Percentiles rank a stretch among this genome's conserved stretches.
Conservation (phyloP, 768 basidiomycete genomes). For the Mycena venus region DNA sequence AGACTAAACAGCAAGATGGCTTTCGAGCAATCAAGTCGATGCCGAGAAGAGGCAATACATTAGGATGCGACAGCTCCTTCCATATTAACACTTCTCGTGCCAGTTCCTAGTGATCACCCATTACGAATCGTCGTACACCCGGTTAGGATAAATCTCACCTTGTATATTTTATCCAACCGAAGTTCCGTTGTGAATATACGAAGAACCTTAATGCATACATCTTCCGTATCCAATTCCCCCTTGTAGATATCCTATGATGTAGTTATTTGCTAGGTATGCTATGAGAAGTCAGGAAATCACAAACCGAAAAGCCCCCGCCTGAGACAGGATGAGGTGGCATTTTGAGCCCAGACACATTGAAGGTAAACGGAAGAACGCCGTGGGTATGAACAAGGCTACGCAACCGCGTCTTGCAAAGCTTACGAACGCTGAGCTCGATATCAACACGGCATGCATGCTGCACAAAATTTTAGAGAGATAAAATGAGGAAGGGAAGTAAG, state of each 20-base stretch:
- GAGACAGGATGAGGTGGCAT: constrained; percentile 3
- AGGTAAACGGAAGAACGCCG: too few relatives aligned
- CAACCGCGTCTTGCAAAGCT: constrained; percentile 2
- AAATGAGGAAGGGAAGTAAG: constrained; percentile 1
- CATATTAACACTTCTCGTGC: too few relatives aligned
- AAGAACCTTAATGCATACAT: constrained; percentile 1
- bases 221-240: not conserved
- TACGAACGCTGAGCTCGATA: constrained; percentile 1
- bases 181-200: too few relatives aligned
- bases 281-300: not conserved
- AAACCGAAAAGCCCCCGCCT: constrained; percentile 11
- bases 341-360: constrained; percentile 2
- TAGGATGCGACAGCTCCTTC: not conserved
- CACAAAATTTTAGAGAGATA: not conserved
- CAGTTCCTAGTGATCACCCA: too few relatives aligned
- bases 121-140: too few relatives aligned
- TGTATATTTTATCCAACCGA: too few relatives aligned
- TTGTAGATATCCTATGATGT: constrained; percentile 3
- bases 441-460: constrained; percentile 1
- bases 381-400: constrained; percentile 9
- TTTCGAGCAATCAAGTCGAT: constrained; percentile 1
- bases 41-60: constrained; percentile 10
- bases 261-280: not conserved
- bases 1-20: too few relatives aligned
- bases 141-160: too few relatives aligned